phyloP scores from a whole-genome alignment of 1,284 basidiomycete genomes.

The Cryptococcus sp. region DNA sequence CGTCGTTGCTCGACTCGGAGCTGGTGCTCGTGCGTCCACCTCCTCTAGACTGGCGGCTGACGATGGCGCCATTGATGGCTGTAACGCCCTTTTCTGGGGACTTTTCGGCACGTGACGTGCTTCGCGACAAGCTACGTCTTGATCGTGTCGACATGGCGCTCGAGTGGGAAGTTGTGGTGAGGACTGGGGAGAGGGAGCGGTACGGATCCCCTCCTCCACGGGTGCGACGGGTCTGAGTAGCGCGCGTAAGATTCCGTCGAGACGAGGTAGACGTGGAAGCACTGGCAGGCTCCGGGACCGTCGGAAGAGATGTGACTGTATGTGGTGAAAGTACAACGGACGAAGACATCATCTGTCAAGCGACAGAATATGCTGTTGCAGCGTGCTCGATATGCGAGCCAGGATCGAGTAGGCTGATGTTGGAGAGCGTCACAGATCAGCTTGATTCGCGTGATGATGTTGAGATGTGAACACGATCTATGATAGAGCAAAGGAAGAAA shows the following conservation, averaged over 20 bases:
- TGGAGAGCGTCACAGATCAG: too few species aligned
- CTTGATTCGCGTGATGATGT: too few species aligned
- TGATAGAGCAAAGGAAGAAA: too few species aligned
- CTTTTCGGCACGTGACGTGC: constrained; percentile 6
- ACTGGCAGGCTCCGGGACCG: constrained; percentile 1
- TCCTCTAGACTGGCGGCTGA: constrained; percentile 3
- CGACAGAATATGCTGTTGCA: too few species aligned
- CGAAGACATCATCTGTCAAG: constrained; percentile 4
- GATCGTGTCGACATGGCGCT: constrained; percentile 12
- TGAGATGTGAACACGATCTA: too few species aligned
- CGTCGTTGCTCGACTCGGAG: constrained; percentile 1
- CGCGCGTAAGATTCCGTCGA: constrained; percentile 6
- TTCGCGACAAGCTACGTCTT: constrained; percentile 11
- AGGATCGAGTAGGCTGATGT: too few species aligned
- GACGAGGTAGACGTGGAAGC: not conserved
- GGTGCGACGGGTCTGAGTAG: constrained; percentile 5
- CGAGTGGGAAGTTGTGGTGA: constrained; percentile 8
- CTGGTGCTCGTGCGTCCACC: not conserved
- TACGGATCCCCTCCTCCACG: not conserved
- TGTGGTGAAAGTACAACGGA: constrained; percentile 5
- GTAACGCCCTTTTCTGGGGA: constrained; percentile 2
- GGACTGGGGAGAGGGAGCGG: constrained; percentile 1
- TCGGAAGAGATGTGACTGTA: not conserved
- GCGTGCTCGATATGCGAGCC: too few species aligned
- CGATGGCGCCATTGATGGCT: constrained; percentile 3